Conservation (phyloP, 2,329 filamentous ascomycete species). For the Mariannaea sp. region DNA sequence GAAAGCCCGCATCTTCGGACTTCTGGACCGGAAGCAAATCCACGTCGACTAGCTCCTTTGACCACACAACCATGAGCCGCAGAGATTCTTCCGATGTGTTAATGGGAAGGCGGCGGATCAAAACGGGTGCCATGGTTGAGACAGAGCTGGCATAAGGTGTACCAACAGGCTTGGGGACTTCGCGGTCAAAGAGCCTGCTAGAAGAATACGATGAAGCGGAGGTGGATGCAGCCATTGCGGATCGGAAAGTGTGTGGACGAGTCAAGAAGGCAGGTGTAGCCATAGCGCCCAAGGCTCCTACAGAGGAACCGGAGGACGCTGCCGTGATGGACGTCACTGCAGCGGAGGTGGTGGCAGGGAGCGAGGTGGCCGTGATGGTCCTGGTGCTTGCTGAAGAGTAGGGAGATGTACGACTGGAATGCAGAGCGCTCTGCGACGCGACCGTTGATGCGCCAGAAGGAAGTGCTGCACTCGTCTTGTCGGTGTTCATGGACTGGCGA, state of each 20-base stretch:
- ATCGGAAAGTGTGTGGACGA: conserved; percentile 47
- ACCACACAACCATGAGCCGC: conserved; percentile 63
- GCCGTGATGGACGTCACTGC: neutral
- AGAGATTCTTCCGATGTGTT: conserved; percentile 60
- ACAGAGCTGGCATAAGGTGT: conserved; percentile 45
- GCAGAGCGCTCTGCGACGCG: conserved; percentile 34
- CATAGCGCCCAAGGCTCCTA: conserved; percentile 43
- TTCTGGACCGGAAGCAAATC: conserved; percentile 56
- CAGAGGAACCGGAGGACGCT: neutral
- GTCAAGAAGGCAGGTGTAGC: conserved; percentile 50
- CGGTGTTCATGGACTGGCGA: conserved; percentile 40
- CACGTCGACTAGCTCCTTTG: conserved; percentile 57
- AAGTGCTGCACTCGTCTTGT: conserved; percentile 25
- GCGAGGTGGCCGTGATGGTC: conserved; percentile 17
- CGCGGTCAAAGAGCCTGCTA: conserved; percentile 46
- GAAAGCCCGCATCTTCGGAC: conserved; percentile 55
- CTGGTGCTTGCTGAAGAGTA: conserved; percentile 35
- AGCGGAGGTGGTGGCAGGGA: conserved; percentile 6
- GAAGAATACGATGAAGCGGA: conserved; percentile 42
- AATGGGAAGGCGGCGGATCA: conserved; percentile 59
- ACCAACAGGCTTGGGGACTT: conserved; percentile 48
- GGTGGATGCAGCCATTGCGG: conserved; percentile 39
- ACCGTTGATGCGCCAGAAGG: conserved; percentile 31
- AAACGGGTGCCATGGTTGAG: conserved; percentile 47
- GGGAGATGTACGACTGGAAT: conserved; percentile 42